A percentile compares a stretch with the other conserved stretches of the same genome.
Evolutionary conservation across 495 filamentous ascomycete genomes (phyloP).

Genomic region (Penicillium tannophilum): DNA sequence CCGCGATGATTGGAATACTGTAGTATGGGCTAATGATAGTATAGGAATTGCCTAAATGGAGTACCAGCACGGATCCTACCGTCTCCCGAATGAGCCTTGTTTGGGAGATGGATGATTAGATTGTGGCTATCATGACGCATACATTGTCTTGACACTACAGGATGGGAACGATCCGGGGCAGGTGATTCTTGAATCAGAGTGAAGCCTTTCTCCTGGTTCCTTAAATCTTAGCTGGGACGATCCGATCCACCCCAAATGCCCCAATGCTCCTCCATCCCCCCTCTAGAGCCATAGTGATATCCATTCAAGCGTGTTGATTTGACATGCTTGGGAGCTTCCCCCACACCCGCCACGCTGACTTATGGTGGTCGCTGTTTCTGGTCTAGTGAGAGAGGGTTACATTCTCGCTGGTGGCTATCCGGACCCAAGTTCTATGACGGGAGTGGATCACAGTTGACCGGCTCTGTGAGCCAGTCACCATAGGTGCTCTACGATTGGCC

Average conservation of each 20-base stretch:
- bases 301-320: constrained; percentile 21
- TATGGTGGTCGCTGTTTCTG: constrained; percentile 36
- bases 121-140: constrained; percentile 39
- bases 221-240: constrained; percentile 21
- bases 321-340: constrained; percentile 15
- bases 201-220: constrained; percentile 17
- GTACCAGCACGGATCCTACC: constrained; percentile 20
- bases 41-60: not conserved
- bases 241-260: constrained; percentile 19
- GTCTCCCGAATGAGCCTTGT: constrained; percentile 20
- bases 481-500: constrained; percentile 31
- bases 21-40: not conserved
- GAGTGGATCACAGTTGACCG: constrained; percentile 22
- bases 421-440: constrained; percentile 20
- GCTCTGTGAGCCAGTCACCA: constrained; percentile 18
- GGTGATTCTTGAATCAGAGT: constrained; percentile 6
- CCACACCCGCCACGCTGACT: constrained; percentile 28
- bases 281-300: constrained; percentile 8
- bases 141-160: constrained; percentile 21
- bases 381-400: constrained; percentile 40
- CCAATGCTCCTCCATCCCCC: constrained; percentile 7
- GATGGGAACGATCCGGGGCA: not conserved
- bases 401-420: constrained; percentile 44
- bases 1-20: constrained; percentile 1
- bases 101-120: constrained; percentile 20